These are phyloP conservation scores for Termitomyces sp. DNA, from an alignment of 768 basidiomycete species.

Conservation along the genomic window DNA sequence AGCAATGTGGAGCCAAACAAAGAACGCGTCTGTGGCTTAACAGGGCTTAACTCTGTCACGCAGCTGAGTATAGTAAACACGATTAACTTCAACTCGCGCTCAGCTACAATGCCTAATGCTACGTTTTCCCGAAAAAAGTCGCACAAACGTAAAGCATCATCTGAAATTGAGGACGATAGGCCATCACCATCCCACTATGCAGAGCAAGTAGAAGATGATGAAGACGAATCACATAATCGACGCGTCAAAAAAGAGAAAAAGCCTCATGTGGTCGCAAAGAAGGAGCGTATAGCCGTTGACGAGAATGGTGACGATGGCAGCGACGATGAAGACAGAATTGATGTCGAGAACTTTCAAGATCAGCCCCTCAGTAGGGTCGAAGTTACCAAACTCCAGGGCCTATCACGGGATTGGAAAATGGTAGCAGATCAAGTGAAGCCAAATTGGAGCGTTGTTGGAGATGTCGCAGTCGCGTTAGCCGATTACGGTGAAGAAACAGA, in stretches of 20 bases:
- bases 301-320: conserved; percentile 23
- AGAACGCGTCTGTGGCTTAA: conserved; percentile 29
- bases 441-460: conserved; percentile 40
- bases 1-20: conserved; percentile 17
- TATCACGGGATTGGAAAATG: conserved; percentile 58
- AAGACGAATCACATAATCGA: conserved; percentile 27
- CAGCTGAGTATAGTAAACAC: not conserved
- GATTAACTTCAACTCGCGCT: not conserved
- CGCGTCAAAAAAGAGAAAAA: conserved; percentile 30
- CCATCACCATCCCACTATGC: conserved; percentile 26
- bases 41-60: too few species aligned
- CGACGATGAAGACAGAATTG: conserved; percentile 48
- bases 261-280: conserved; percentile 15
- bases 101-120: conserved; percentile 31
- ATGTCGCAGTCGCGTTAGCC: conserved; percentile 54
- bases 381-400: conserved; percentile 46
- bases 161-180: conserved; percentile 57
- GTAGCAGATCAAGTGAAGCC: conserved; percentile 46
- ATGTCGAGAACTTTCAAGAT: conserved; percentile 56
- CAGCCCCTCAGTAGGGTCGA: conserved; percentile 61
- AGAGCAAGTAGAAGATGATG: conserved; percentile 43
- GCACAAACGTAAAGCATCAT: conserved; percentile 42
- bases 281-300: conserved; percentile 17
- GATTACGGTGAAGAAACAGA: conserved; percentile 55
- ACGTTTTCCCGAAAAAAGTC: conserved; percentile 34